Evolutionary conservation across 257 asterid genomes (phyloP), one percentile per base, ranked within the genome.

Genomic region (Ophiorrhiza pumila): DNA sequence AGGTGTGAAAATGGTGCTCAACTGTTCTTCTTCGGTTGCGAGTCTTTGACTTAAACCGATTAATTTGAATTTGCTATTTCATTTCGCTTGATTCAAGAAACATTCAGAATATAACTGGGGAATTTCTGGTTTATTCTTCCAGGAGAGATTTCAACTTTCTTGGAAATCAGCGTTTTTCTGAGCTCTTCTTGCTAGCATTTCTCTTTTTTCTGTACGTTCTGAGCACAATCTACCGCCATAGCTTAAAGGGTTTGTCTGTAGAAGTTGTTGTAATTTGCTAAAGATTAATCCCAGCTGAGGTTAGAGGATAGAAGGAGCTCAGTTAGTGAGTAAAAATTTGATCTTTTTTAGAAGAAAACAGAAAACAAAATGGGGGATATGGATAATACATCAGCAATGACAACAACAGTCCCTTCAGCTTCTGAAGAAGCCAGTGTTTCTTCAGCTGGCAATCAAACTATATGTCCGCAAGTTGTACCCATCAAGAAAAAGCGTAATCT

Each of bases 401-500:
- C 81, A 5, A 65, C 42, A 14, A 27, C 39, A 15, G 47, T 39
- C 23, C 68, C 85, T 60, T 68, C 73, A 22, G 70, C 78, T 64
- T 69, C 78, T 14, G 88, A 81, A 39, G 91, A 83, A 78, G 39
- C 88, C 73, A 80, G 47, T 70, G 67, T 43, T 72, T 58, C 74
- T 41, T 56, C 73, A 68, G 58, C 72, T 29, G 80, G 76, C 50
- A 69, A 72, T 66, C 86, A 59, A 78, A 8, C 37, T 2, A 56
- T 75, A 56, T 71, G 79, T 42, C 77, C 77, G 23, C 82, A 76
- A 42, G 41, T 60, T 10, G 72, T 29, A 7, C 84, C 84, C 12
- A 13, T 76, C 2, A 95, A 90, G 95, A 90, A 83, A 62, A 89
- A 79, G 85, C 88, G 98, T 7, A 92, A 78, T 76, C 97, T 90